phyloP scores from a whole-genome alignment of 2,329 filamentous ascomycete genomes.

The Colletotrichum tanaceti region DNA sequence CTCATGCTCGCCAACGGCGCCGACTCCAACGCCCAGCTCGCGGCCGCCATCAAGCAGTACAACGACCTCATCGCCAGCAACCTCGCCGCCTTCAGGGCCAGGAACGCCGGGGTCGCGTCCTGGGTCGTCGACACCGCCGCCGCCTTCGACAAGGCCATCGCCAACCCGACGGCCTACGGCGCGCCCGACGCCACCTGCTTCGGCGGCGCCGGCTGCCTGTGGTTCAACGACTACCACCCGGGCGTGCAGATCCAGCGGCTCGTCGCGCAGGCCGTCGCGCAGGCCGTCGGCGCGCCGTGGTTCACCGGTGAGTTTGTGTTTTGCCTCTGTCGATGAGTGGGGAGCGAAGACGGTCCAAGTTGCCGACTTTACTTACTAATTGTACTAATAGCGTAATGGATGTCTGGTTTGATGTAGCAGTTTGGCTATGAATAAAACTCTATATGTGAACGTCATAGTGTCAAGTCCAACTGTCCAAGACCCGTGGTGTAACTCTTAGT shows the following conservation, averaged over 20 bases:
- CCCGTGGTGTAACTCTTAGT: too few relatives aligned
- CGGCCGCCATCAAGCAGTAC: slow-evolving; percentile 51
- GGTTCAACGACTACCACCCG: slow-evolving; percentile 59
- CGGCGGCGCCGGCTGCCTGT: slow-evolving; percentile 58
- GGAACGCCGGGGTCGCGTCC: slow-evolving; percentile 50
- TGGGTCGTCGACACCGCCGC: slow-evolving; percentile 55
- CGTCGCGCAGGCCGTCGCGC: slow-evolving; percentile 53
- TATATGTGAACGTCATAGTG: too few relatives aligned
- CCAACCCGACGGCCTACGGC: slow-evolving; percentile 55
- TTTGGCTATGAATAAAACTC: background rate
- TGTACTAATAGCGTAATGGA: background rate
- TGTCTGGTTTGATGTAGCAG: background rate
- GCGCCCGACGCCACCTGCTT: slow-evolving; percentile 56
- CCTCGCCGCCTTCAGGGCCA: slow-evolving; percentile 48
- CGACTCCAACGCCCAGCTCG: slow-evolving; percentile 47
- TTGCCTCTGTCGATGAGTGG: fast-evolving
- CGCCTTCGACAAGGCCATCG: slow-evolving; percentile 56
- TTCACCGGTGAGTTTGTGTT: slow-evolving; percentile 36
- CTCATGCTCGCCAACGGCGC: slow-evolving; percentile 45
- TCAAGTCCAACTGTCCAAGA: too few relatives aligned
- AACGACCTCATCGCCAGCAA: slow-evolving; percentile 50
- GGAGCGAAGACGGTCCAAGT: fast-evolving
- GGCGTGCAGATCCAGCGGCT: slow-evolving; percentile 54
- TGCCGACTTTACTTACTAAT: background rate
- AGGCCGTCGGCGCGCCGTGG: slow-evolving; percentile 38